Percentiles rank a stretch among this genome's conserved stretches.
Evolutionary conservation across 495 filamentous ascomycete genomes (phyloP).

Genomic region (Aspergillus baeticus): DNA sequence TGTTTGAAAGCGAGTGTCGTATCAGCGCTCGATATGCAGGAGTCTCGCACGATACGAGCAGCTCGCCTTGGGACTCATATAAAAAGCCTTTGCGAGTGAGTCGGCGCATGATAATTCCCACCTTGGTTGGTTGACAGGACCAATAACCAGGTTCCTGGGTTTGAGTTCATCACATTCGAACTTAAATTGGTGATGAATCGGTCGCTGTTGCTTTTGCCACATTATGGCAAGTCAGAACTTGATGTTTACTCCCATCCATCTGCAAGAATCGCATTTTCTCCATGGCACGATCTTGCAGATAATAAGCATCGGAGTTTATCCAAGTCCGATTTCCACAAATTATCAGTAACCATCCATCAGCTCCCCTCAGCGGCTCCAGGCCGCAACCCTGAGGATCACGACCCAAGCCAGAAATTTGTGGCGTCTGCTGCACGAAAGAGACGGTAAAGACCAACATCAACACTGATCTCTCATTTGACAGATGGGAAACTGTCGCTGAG

Average conservation of each 20-base stretch:
- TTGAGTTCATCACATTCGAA: neutral
- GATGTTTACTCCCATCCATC: too few relatives aligned
- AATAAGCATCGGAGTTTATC: too few relatives aligned
- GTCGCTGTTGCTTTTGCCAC: too few relatives aligned
- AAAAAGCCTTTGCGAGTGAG: neutral
- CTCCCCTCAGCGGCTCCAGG: neutral
- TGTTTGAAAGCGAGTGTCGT: too few relatives aligned
- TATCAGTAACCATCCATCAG: neutral
- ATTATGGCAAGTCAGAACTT: too few relatives aligned
- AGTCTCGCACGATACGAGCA: too few relatives aligned
- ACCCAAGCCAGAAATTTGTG: constrained; percentile 4
- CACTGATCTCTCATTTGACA: constrained; percentile 10
- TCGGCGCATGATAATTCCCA: constrained; percentile 15
- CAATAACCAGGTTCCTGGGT: constrained; percentile 24
- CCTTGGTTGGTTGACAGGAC: constrained; percentile 8
- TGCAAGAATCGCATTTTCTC: too few relatives aligned
- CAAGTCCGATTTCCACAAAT: too few relatives aligned
- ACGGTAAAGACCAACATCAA: neutral
- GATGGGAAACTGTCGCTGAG: neutral
- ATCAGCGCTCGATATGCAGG: too few relatives aligned
- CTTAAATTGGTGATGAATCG: neutral
- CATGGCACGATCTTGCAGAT: too few relatives aligned
- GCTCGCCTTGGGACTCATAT: too few relatives aligned
- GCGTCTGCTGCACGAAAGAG: neutral
- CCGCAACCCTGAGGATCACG: neutral